Base-by-base conservation (phyloP, 108 stramenopile genomes). In the Fistulifera pelliculosa region DNA sequence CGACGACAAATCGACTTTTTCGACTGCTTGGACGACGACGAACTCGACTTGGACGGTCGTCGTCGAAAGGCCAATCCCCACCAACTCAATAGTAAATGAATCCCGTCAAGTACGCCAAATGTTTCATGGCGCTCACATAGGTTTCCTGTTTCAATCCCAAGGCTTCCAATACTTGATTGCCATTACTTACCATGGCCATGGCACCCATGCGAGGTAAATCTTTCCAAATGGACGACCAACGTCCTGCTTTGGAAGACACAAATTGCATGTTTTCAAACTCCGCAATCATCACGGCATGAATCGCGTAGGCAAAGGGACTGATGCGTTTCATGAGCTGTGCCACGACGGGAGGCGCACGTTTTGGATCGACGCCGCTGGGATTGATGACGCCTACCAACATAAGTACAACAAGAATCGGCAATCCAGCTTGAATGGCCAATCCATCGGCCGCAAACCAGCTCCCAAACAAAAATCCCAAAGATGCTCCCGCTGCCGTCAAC, bases 391-490 rank as follows among this genome's bases (percentile, higher is more conserved):
- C 79, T 11, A 78, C 74, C 4, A 72, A 40, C 75, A 78, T 76
- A 49, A 75, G 38, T 28, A 85, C 52, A n/a, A 89, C 79, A 23
- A 87, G 71, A 28, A 87, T 66, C 10, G 84, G 70, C 58, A 86
- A 73, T 43, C 74, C 68, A 10, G 79, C 68, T 12, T 74, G 69
- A 68, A 86, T 68, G 19, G 92, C 85, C n/a, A 75, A 43, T 42
- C 87, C 80, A 23, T 61, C 71, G 19, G 60, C 52, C 1, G 83
- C 73, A 18, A 73, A 47, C 2, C 77, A 39, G 50, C 84, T 74
- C 1, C 87, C 92, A 41, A 94, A 78, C 1, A 85, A 83, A 49
- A 90, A 87, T 1, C 92, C 92, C 0, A 94, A 65, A 0, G 81
- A 81, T 14, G 83, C 83, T 8, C 77, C 77, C 13, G 81, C 59